Base-by-base conservation (phyloP, 192 early-diverging fungal species). In the Coemansia sp. region DNA sequence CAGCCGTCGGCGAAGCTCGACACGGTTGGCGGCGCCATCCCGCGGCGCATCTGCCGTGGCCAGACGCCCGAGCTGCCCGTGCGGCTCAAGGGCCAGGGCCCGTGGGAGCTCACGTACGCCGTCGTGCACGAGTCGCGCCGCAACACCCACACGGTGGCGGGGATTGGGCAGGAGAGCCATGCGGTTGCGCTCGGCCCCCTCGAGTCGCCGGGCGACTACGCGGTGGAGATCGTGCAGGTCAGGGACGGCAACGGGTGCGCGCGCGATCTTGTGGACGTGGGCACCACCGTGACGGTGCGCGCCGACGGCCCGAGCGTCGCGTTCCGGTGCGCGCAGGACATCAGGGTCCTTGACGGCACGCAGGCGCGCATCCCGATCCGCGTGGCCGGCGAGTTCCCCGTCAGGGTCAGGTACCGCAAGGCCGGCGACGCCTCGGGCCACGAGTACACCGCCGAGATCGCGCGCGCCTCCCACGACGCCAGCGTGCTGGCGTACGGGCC, bases 81-180 rank as follows among this genome's bases (percentile, higher is more conserved):
- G 59, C 50, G 60, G 4, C 74, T 90, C 56, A 68, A 81, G 45
- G 89, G 87, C 25, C 71, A 81, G 42, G 84, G 67, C 2, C 86
- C 87, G 5, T 89, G 77, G 79, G 68, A 83, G 50, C 71, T 88
- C 43, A 71, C 59, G 4, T 84, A 79, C 68, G 63, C 67, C 37
- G 48, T 84, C 5, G 68, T 72, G 0, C 64, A 84, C 54, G 73
- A 70, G 38, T 54, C 59, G 51, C 65, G 65, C 7, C 68, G 69
- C 16, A 58, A 41, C 4, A 32, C 68, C 2, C 32, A 50, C 25
- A 76, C 71, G 5, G 61, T 74, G 5, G 32, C 55, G 16, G 73
- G 44, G 9, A 75, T 84, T 39, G 37, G 39, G 0, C 68, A 73
- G 5, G 68, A 69, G 51, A 68, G 65, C 42, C 48, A 68, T 44